Evolutionary conservation across 2,329 filamentous ascomycete genomes (phyloP), one percentile per base, ranked within the genome.

Genomic region (Hypoxylon rubiginosum): DNA sequence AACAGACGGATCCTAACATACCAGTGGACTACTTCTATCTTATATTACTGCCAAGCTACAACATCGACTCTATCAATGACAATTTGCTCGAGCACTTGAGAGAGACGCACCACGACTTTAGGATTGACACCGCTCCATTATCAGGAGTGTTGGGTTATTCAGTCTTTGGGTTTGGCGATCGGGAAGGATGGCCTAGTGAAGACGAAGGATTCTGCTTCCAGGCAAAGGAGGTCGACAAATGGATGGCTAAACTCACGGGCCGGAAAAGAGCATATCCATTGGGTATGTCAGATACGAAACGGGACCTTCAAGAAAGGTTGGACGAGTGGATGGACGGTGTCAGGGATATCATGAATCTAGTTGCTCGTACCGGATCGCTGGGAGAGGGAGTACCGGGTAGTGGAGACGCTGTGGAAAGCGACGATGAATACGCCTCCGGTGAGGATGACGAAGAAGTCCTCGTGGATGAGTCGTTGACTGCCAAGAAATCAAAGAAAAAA

Each of bases 51-150:
- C 96, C 95, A 0, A 94, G 92, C 68, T 98, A 97, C 83, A 97
- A 98, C 75, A 97, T 97, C 74, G 95, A 97, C 75, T 95, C 92
- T 7, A 92, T 97, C 71, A 88, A 97, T 71, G 92, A 94, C 75
- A 95, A 89, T 15, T 94, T 98, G 77, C 83, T 98, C 24, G 90
- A 93, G 69, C 93, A 97, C 77, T 82, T 99, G 5, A 86, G 92
- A 76, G 95, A 99, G 78, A 98, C 94, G 0, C 95, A 98, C 76
- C 90, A 98, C 80, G 96, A 99, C 79, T 98, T 98, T 83, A 89
- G 95, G 62, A 97, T 99, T 71, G 94, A 98, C 73, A 97, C 94
- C 0, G 91, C 92, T 0, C 91, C 96, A 0, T 80, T 99, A 50
- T 90, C 91, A 0, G 82, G 85, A 1, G 80, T 98, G 15, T 82